These are phyloP conservation scores for Cytospora paraplurivora DNA, from an alignment of 2,329 filamentous ascomycete species.

Conservation along the genomic window DNA sequence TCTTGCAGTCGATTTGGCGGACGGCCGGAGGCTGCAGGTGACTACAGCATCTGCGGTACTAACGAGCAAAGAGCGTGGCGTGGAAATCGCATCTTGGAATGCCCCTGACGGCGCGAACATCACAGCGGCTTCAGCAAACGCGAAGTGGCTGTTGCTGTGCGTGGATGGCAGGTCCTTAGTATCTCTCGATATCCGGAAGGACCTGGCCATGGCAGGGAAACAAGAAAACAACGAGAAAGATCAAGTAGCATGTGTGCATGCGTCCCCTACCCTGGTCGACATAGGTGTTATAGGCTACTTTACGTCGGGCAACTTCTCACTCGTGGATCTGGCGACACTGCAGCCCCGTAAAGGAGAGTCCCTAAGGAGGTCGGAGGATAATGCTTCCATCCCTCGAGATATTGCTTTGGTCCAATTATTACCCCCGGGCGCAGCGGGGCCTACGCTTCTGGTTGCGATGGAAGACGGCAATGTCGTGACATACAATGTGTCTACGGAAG, in stretches of 20 bases:
- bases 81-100: slow-evolving; percentile 61
- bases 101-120: slow-evolving; percentile 58
- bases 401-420: slow-evolving; percentile 79
- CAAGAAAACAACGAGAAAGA: slow-evolving; percentile 66
- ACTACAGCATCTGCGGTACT: slow-evolving; percentile 66
- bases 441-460: slow-evolving; percentile 85
- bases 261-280: slow-evolving; percentile 63
- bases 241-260: slow-evolving; percentile 83
- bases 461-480: slow-evolving; percentile 90
- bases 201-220: slow-evolving; percentile 58
- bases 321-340: slow-evolving; percentile 70
- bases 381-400: slow-evolving; percentile 79
- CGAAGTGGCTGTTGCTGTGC: slow-evolving; percentile 70
- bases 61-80: slow-evolving; percentile 59
- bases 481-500: slow-evolving; percentile 67
- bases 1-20: slow-evolving; percentile 65
- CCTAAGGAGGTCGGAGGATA: slow-evolving; percentile 62
- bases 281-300: slow-evolving; percentile 86
- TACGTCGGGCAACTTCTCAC: slow-evolving; percentile 75
- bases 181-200: slow-evolving; percentile 64
- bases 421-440: slow-evolving; percentile 55
- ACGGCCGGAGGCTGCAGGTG: slow-evolving; percentile 72
- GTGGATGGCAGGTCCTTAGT: slow-evolving; percentile 73
- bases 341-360: slow-evolving; percentile 65
- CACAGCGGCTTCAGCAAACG: slow-evolving; percentile 76